A percentile compares a stretch with the other conserved stretches of the same genome.
Conservation (phyloP, 2,329 filamentous ascomycete genomes). For the Colletotrichum paranaense region DNA sequence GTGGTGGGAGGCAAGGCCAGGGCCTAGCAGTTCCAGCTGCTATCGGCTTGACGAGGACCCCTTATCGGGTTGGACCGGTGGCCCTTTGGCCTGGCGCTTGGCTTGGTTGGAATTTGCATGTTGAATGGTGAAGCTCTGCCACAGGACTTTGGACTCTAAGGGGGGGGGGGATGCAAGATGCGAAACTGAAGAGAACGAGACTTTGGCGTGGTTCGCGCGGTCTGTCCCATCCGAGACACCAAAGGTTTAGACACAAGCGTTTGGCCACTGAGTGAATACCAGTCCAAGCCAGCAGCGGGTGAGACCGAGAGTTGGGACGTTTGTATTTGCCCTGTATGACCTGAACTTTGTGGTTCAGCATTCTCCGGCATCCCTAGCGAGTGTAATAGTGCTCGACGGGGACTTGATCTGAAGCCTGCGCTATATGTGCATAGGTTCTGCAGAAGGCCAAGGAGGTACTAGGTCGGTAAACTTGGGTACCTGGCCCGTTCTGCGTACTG, state of each 20-base stretch:
- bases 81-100: background rate
- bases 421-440: background rate
- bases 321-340: background rate
- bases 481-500: background rate
- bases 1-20: background rate
- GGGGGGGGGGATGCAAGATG: constrained; percentile 24
- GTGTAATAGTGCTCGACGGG: background rate
- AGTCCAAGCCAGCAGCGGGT: background rate
- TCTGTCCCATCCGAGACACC: constrained; percentile 16
- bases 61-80: constrained; percentile 21
- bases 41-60: background rate
- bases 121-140: background rate
- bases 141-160: constrained; percentile 6
- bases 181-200: constrained; percentile 3
- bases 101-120: background rate
- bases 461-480: background rate
- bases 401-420: constrained; percentile 1
- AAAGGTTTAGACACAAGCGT: constrained; percentile 19
- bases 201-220: constrained; percentile 21
- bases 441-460: background rate
- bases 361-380: constrained; percentile 2
- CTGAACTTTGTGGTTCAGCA: constrained; percentile 16
- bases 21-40: background rate
- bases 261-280: background rate
- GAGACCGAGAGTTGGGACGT: background rate